A percentile compares a stretch with the other conserved stretches of the same genome.
Evolutionary conservation across 2,329 filamentous ascomycete genomes (phyloP).

Genomic region (Neofusicoccum kwambonambiense): DNA sequence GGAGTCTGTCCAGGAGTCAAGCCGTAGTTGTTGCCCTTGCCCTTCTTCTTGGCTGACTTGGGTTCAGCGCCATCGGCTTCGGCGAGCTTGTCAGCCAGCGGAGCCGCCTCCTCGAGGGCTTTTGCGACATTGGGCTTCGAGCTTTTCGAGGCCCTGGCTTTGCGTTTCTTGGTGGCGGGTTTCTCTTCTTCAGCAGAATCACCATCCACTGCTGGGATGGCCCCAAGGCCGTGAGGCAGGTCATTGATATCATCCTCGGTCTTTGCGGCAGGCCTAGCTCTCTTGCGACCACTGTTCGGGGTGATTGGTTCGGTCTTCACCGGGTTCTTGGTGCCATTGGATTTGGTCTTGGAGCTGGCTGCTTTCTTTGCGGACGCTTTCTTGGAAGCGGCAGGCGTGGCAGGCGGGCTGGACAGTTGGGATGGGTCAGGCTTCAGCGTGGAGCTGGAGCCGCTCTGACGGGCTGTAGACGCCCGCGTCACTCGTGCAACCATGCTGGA

Average conservation of each 20-base stretch:
- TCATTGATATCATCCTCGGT: conserved; percentile 46
- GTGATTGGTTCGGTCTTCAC: conserved; percentile 19
- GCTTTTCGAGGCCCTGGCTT: conserved; percentile 17
- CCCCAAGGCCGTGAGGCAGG: conserved; percentile 58
- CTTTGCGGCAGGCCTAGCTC: conserved; percentile 34
- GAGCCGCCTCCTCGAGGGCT: conserved; percentile 20
- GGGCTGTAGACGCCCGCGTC: conserved; percentile 31
- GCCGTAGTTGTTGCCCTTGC: conserved; percentile 42
- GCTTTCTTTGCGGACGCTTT: conserved; percentile 23
- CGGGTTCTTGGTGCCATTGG: background rate
- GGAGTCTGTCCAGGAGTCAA: conserved; percentile 56
- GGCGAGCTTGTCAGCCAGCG: conserved; percentile 28
- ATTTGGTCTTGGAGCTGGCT: conserved; percentile 19
- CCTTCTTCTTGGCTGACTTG: conserved; percentile 32
- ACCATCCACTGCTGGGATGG: conserved; percentile 21
- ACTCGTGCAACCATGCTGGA: conserved; percentile 30
- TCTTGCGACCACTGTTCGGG: conserved; percentile 32
- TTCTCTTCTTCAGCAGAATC: conserved; percentile 2
- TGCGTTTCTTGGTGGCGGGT: background rate
- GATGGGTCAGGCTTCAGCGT: conserved; percentile 26
- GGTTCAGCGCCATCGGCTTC: background rate
- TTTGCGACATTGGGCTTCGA: conserved; percentile 23
- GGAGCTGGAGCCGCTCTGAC: conserved; percentile 17
- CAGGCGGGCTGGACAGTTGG: conserved; percentile 45
- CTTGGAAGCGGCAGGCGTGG: conserved; percentile 34